Conservation (phyloP, 208 protist species). For the Leptomonas pyrrhocoris region DNA sequence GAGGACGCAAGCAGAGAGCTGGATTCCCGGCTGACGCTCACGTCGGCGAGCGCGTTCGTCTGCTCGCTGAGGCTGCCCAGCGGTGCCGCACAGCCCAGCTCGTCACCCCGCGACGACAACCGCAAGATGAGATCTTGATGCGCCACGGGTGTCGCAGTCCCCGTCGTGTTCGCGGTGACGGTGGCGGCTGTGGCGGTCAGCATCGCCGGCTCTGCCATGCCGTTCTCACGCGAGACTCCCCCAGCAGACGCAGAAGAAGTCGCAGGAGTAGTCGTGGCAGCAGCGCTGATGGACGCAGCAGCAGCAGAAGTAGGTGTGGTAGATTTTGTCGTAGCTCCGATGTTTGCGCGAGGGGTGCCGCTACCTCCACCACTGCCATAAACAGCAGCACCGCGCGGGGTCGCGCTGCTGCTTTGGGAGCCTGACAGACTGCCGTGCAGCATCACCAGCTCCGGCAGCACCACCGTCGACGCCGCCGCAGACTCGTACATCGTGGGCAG, state of each 20-base stretch:
- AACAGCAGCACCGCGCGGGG: background rate
- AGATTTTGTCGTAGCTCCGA: background rate
- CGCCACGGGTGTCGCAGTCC: background rate
- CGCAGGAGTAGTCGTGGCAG: background rate
- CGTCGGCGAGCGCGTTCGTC: background rate
- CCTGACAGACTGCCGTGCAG: slow-evolving; percentile 4
- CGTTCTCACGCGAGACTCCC: background rate
- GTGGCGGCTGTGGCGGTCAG: background rate
- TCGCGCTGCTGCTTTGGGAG: slow-evolving; percentile 12
- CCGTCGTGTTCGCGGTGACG: background rate
- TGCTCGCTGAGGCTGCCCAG: background rate
- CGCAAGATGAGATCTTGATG: background rate
- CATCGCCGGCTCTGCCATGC: slow-evolving; percentile 2
- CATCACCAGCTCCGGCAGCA: background rate
- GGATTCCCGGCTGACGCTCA: slow-evolving; percentile 5
- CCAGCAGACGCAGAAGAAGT: background rate
- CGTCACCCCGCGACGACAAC: background rate
- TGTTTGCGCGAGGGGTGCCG: background rate
- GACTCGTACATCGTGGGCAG: slow-evolving; percentile 18
- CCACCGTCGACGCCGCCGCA: slow-evolving; percentile 11
- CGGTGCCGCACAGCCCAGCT: no score
- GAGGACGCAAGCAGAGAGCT: background rate
- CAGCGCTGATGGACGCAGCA: background rate
- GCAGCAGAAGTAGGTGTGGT: background rate
- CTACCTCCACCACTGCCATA: background rate